Conservation (phyloP, 495 filamentous ascomycete species). For the Opeltia flavorubescens region DNA sequence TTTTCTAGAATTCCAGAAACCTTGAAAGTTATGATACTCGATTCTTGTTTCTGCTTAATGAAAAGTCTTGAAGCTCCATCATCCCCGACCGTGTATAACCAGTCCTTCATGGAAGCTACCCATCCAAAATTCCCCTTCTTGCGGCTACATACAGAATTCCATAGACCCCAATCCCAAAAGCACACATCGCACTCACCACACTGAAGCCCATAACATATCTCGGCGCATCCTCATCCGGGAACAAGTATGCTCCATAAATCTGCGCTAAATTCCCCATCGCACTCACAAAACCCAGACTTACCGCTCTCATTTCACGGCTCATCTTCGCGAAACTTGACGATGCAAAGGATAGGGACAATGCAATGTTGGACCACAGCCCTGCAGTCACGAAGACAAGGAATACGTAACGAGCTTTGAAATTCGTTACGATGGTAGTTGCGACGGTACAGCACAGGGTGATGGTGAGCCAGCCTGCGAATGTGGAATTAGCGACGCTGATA, state of each 20-base stretch:
- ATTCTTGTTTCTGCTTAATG: too few species aligned
- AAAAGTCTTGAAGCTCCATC: too few species aligned
- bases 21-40: too few species aligned
- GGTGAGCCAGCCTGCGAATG: conserved; percentile 21
- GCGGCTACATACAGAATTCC: conserved; percentile 15
- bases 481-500: not conserved
- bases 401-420: conserved; percentile 34
- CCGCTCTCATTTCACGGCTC: conserved; percentile 27
- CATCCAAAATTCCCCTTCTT: not conserved
- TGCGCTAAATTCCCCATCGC: conserved; percentile 34
- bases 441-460: conserved; percentile 29
- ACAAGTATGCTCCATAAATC: conserved; percentile 32
- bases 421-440: conserved; percentile 27
- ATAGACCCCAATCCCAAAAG: conserved; percentile 23
- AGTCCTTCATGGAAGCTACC: too few species aligned
- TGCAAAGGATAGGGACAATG: conserved; percentile 28
- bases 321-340: conserved; percentile 28
- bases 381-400: conserved; percentile 37
- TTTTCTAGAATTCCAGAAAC: too few species aligned
- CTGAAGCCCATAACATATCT: conserved; percentile 27
- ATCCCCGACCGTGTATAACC: too few species aligned
- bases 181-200: conserved; percentile 27
- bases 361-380: conserved; percentile 34
- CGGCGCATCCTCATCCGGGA: conserved; percentile 22
- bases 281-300: conserved; percentile 35